These are phyloP conservation scores for Funneliformis caledonium DNA, from an alignment of 371 early-diverging fungal genomes.

Conservation along the genomic window DNA sequence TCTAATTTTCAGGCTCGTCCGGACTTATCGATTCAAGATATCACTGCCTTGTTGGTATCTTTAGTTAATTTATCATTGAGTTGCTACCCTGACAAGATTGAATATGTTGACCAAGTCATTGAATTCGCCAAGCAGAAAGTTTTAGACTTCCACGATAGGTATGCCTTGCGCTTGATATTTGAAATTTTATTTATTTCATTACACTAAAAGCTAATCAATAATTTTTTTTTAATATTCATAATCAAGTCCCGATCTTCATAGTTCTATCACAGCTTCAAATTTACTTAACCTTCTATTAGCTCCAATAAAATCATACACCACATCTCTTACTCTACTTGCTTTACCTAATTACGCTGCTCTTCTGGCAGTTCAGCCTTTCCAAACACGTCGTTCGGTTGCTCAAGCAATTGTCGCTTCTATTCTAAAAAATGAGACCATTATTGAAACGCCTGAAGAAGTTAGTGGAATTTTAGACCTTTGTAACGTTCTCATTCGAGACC, in stretches of 20 bases:
- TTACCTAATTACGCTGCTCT: slow-evolving; percentile 79
- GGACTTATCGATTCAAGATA: slow-evolving; percentile 89
- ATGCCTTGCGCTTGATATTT: not conserved
- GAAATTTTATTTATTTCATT: not conserved
- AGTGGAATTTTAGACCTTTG: slow-evolving; percentile 83
- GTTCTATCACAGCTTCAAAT: slow-evolving; percentile 62
- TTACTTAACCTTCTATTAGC: slow-evolving; percentile 69
- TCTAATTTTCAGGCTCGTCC: slow-evolving; percentile 70
- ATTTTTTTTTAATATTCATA: slow-evolving; percentile 1
- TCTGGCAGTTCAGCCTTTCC: slow-evolving; percentile 77
- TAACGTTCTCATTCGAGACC: slow-evolving; percentile 78
- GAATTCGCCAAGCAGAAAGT: slow-evolving; percentile 77
- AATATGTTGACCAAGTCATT: slow-evolving; percentile 87
- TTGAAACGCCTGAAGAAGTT: slow-evolving; percentile 78
- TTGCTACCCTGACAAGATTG: slow-evolving; percentile 87
- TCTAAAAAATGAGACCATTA: slow-evolving; percentile 65
- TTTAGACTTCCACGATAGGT: slow-evolving; percentile 54
- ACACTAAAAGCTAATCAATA: not conserved
- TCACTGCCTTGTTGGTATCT: slow-evolving; percentile 84
- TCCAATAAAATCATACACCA: slow-evolving; percentile 76
- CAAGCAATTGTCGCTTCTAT: slow-evolving; percentile 73
- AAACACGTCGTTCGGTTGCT: slow-evolving; percentile 80
- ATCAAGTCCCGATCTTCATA: slow-evolving; percentile 60
- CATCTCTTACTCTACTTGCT: slow-evolving; percentile 62
- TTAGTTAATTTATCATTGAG: slow-evolving; percentile 87